Percentiles rank a stretch among this genome's conserved stretches.
These are phyloP conservation scores for Saturnispora diversa DNA, from an alignment of 805 yeast species.

Conservation along the genomic window DNA sequence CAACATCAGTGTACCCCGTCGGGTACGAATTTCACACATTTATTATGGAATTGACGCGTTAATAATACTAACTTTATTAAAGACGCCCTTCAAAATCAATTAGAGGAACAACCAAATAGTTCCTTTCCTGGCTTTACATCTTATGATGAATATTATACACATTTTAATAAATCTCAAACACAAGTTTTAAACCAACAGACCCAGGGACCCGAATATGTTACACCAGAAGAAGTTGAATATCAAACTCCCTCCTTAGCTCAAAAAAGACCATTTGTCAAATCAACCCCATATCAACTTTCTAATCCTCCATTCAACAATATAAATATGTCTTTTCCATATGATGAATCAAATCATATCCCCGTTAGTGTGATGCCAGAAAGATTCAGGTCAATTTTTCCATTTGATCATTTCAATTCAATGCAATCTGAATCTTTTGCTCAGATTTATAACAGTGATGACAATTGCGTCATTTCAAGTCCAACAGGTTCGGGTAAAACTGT, in stretches of 20 bases:
- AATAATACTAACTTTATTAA: too few species aligned
- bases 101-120: not conserved
- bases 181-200: not conserved
- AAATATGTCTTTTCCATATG: not conserved
- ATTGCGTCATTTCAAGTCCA: conserved; percentile 93
- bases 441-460: conserved; percentile 84
- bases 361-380: conserved; percentile 29
- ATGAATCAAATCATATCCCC: not conserved
- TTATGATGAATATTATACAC: not conserved
- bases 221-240: not conserved
- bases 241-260: not conserved
- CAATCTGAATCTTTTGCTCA: conserved; percentile 85
- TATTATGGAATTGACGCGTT: too few species aligned
- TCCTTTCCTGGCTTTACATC: not conserved
- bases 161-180: conserved; percentile 1
- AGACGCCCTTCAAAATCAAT: not conserved
- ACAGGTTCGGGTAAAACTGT: conserved; percentile 98
- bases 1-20: too few species aligned
- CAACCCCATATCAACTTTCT: not conserved
- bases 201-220: not conserved
- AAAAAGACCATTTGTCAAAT: not conserved
- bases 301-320: not conserved
- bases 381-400: conserved; percentile 28
- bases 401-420: conserved; percentile 56
- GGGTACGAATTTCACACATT: not conserved